phyloP scores from a whole-genome alignment of 306 rosid species.

The Fragaria nilgerrensis region DNA sequence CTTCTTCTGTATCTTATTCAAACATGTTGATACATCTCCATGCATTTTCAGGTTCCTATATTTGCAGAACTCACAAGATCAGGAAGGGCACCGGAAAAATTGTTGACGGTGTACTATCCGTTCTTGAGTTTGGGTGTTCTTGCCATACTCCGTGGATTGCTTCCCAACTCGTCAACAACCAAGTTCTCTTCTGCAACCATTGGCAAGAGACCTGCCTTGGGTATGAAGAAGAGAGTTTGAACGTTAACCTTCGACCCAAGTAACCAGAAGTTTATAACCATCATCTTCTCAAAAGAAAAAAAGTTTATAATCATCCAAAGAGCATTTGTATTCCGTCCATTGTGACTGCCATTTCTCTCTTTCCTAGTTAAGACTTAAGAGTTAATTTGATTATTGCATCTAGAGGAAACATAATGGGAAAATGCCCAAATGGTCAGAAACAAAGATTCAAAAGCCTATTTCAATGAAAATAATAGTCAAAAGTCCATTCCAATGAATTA shows the following conservation, averaged over 20 bases:
- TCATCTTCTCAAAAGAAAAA: background rate
- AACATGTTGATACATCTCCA: background rate
- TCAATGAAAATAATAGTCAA: too few species aligned
- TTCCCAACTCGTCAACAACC: slow-evolving; percentile 10
- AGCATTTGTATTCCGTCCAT: background rate
- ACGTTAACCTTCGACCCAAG: background rate
- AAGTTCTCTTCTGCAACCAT: background rate
- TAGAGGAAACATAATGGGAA: background rate
- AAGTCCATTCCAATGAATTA: too few species aligned
- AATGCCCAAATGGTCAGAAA: too few species aligned
- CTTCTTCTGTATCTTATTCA: background rate
- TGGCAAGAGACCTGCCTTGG: slow-evolving; percentile 11
- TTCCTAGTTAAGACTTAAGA: background rate
- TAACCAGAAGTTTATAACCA: background rate
- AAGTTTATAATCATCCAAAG: background rate
- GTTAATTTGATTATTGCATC: background rate
- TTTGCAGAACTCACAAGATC: slow-evolving; percentile 17
- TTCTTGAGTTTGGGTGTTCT: slow-evolving; percentile 21
- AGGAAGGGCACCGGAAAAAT: slow-evolving; percentile 16
- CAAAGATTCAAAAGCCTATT: too few species aligned
- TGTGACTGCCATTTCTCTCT: background rate
- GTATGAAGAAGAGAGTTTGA: slow-evolving; percentile 18
- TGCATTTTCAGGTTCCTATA: slow-evolving; percentile 16
- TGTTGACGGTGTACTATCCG: slow-evolving; percentile 14
- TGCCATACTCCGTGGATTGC: slow-evolving; percentile 18